phyloP scores from a whole-genome alignment of 768 basidiomycete genomes.

The Pleurotus salmoneostramineus region DNA sequence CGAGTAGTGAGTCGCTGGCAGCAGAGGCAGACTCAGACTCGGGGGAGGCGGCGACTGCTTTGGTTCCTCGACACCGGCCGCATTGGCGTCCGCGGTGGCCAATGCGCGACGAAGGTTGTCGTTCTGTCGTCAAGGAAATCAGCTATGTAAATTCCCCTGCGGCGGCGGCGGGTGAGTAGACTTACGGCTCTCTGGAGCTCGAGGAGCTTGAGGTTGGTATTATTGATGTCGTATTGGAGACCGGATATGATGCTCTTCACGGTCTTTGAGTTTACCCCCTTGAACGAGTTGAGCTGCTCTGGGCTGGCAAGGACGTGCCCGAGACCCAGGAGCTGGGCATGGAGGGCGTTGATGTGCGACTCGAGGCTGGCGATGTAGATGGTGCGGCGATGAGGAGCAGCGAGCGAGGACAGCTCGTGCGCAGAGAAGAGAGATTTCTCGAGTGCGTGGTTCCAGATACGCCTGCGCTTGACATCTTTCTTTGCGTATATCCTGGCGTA shows the following conservation, averaged over 20 bases:
- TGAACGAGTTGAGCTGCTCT: slow-evolving; percentile 56
- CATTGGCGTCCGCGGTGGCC: no score
- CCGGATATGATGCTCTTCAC: slow-evolving; percentile 79
- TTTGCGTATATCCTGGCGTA: slow-evolving; percentile 69
- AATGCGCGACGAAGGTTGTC: not conserved
- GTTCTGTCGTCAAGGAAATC: not conserved
- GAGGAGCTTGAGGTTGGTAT: slow-evolving; percentile 57
- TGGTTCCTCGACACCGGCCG: not conserved
- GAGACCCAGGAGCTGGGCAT: slow-evolving; percentile 49
- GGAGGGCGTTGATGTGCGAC: slow-evolving; percentile 66
- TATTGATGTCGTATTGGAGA: slow-evolving; percentile 60
- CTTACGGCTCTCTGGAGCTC: slow-evolving; percentile 68
- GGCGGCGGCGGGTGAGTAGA: no score
- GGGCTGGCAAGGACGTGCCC: slow-evolving; percentile 55
- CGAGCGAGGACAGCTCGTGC: slow-evolving; percentile 67
- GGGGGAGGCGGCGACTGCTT: not conserved
- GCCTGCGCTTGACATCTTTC: slow-evolving; percentile 63
- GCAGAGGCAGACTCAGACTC: not conserved
- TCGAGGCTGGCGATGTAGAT: slow-evolving; percentile 74
- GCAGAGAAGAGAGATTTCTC: slow-evolving; percentile 69
- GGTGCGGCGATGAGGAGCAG: slow-evolving; percentile 65
- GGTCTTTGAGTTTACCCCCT: slow-evolving; percentile 71
- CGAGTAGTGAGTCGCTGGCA: not conserved
- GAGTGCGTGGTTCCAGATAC: slow-evolving; percentile 75
- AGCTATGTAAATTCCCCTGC: no score